These are phyloP conservation scores for Myriosclerotinia curreyana DNA, from an alignment of 2,329 filamentous ascomycete genomes.

Conservation along the genomic window DNA sequence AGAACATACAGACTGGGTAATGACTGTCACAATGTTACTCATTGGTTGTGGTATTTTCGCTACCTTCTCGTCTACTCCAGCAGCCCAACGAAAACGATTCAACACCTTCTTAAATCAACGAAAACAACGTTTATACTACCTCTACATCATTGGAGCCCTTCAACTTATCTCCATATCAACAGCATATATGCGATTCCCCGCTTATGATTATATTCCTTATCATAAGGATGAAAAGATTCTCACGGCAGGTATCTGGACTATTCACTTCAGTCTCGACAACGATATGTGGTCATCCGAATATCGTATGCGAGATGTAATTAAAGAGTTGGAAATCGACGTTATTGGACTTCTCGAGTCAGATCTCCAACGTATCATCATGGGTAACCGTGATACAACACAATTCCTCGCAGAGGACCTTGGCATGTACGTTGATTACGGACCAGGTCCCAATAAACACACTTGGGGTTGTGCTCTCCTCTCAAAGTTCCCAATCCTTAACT, in stretches of 20 bases:
- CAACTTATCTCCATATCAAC: constrained; percentile 77
- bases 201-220: constrained; percentile 87
- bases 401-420: constrained; percentile 93
- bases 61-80: constrained; percentile 47
- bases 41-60: constrained; percentile 85
- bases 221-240: constrained; percentile 83
- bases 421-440: constrained; percentile 98
- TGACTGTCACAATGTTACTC: constrained; percentile 78
- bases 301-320: constrained; percentile 86
- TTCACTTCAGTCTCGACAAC: constrained; percentile 96
- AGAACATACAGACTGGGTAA: constrained; percentile 94
- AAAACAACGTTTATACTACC: constrained; percentile 59
- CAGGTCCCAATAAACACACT: constrained; percentile 97
- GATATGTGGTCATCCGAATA: constrained; percentile 98
- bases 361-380: constrained; percentile 98
- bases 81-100: constrained; percentile 38
- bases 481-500: constrained; percentile 97
- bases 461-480: constrained; percentile 92
- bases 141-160: constrained; percentile 69
- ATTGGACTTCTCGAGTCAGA: constrained; percentile 93
- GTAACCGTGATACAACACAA: constrained; percentile 93
- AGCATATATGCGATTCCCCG: constrained; percentile 87
- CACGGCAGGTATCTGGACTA: constrained; percentile 97
- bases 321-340: constrained; percentile 95
- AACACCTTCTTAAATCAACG: constrained; percentile 45